Evolutionary conservation across 164 flowering plant species (phyloP).

Genomic region (Buxus sempervirens): DNA sequence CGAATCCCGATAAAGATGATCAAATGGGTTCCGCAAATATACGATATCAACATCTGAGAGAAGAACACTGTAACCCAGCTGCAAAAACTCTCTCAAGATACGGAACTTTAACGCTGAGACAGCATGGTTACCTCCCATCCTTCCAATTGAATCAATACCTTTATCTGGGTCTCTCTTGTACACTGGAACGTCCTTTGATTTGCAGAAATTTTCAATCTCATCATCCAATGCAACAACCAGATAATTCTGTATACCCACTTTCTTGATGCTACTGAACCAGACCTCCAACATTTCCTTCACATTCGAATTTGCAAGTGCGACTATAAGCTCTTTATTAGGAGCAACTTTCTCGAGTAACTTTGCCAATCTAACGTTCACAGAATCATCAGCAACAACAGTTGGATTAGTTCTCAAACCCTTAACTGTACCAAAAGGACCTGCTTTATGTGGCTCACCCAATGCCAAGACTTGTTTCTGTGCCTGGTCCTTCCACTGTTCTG

Average conservation of each 20-base stretch:
- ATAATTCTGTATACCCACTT: slow-evolving; percentile 71
- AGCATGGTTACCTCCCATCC: slow-evolving; percentile 72
- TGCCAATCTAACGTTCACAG: slow-evolving; percentile 80
- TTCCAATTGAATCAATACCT: slow-evolving; percentile 59
- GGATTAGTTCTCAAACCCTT: slow-evolving; percentile 80
- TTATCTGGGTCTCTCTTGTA: slow-evolving; percentile 72
- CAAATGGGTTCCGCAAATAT: slow-evolving; percentile 86
- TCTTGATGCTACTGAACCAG: slow-evolving; percentile 75
- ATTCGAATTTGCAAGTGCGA: slow-evolving; percentile 76
- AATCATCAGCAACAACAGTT: slow-evolving; percentile 67
- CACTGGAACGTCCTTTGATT: slow-evolving; percentile 39
- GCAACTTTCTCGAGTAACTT: slow-evolving; percentile 66
- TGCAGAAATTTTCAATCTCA: slow-evolving; percentile 38
- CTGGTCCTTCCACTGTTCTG: slow-evolving; percentile 57
- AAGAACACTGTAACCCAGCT: slow-evolving; percentile 88
- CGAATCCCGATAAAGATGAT: slow-evolving; percentile 73
- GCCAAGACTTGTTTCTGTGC: slow-evolving; percentile 55
- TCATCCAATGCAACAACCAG: slow-evolving; percentile 86
- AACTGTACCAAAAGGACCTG: slow-evolving; percentile 91
- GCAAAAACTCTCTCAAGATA: slow-evolving; percentile 86
- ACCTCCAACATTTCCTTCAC: slow-evolving; percentile 77
- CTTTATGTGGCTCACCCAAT: slow-evolving; percentile 59
- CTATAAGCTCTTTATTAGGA: slow-evolving; percentile 67
- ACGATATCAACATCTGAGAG: slow-evolving; percentile 94
- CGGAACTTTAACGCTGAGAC: slow-evolving; percentile 90